Base-by-base conservation (phyloP, 306 rosid species). In the Luffa aegyptiaca region DNA sequence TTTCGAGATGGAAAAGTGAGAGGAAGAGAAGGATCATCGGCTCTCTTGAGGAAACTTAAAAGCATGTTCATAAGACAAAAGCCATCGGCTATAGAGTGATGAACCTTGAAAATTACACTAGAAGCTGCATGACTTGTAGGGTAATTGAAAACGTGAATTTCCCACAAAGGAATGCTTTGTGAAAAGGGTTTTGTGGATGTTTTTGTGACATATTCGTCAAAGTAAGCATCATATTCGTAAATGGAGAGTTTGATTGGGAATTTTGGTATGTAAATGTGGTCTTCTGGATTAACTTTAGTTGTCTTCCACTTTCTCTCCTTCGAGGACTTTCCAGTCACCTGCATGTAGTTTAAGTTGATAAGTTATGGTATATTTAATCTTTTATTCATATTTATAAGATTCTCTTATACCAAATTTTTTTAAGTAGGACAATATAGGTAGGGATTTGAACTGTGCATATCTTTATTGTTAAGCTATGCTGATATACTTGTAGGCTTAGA, bases 21-120 rank as follows among this genome's bases (percentile, higher is more conserved):
- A 14, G 93, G 93, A 78, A 88, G 85, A 75, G 82, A 82, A 8
- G 91, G 92, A 72, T 91, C 52, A 39, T 85, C 88, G 26, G 88
- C 90, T 68, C 92, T 77, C 72, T 86, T 86, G 0, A 88, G 84
- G 69, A 88, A 89, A 57, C 92, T 86, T 42, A 91, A 87, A 81
- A 91, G 96, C 57, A 87, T 86, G 75, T 89, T 89, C 96, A 90
- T 88, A 1, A 88, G 85, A 79, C 92, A 87, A 42, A 81, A 90
- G 26, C 92, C 95, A 87, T 90, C 96, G 8, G 90, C 96, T 62
- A 89, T 90, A 10, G 93, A 88, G 71, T 89, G 96, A 52, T 89
- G 91, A 73, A 89, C 87, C 71, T 84, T 84, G 58, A 89, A 88
- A 56, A 91, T 65, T 3, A 91, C 0, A 26, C 7, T 68, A 2